Evolutionary conservation across 2,329 filamentous ascomycete genomes (phyloP).

Genomic region (Chalara sp.): DNA sequence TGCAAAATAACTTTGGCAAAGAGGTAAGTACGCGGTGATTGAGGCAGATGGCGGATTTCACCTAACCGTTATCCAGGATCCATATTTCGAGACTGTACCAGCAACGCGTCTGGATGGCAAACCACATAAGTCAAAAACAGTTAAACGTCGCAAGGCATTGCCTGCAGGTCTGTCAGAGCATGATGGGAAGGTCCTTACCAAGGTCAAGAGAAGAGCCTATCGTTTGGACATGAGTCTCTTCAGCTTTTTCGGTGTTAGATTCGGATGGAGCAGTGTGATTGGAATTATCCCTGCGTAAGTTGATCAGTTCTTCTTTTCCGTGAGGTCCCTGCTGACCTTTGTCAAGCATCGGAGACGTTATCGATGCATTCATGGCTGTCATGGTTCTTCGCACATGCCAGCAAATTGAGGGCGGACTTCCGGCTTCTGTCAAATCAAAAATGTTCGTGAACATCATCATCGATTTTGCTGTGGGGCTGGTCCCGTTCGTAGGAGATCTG

Average conservation of each 20-base stretch:
- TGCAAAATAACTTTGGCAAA: slow-evolving; percentile 51
- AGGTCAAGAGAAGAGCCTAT: slow-evolving; percentile 81
- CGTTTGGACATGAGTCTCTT: slow-evolving; percentile 79
- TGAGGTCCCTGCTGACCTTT: slow-evolving; percentile 16
- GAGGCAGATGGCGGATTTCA: neutral
- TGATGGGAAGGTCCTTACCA: slow-evolving; percentile 76
- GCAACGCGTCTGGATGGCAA: slow-evolving; percentile 62
- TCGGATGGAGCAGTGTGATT: slow-evolving; percentile 86
- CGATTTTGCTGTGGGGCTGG: slow-evolving; percentile 67
- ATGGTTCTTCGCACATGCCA: slow-evolving; percentile 68
- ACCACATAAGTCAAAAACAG: slow-evolving; percentile 59
- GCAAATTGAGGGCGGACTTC: slow-evolving; percentile 71
- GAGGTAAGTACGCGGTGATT: slow-evolving; percentile 35
- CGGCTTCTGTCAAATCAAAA: slow-evolving; percentile 47
- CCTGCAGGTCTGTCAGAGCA: slow-evolving; percentile 77
- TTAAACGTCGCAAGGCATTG: slow-evolving; percentile 79
- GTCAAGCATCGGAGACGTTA: slow-evolving; percentile 62
- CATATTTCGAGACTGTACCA: slow-evolving; percentile 78
- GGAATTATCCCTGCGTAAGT: slow-evolving; percentile 75
- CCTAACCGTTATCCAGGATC: slow-evolving; percentile 54
- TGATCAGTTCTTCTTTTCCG: slow-evolving; percentile 9
- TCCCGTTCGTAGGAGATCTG: slow-evolving; percentile 68
- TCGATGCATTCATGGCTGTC: slow-evolving; percentile 68
- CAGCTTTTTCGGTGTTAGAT: slow-evolving; percentile 71
- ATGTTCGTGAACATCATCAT: slow-evolving; percentile 79